Evolutionary conservation across 768 basidiomycete species (phyloP), one percentile per base, ranked within the genome.

Genomic region (Phaeotremella fagi): DNA sequence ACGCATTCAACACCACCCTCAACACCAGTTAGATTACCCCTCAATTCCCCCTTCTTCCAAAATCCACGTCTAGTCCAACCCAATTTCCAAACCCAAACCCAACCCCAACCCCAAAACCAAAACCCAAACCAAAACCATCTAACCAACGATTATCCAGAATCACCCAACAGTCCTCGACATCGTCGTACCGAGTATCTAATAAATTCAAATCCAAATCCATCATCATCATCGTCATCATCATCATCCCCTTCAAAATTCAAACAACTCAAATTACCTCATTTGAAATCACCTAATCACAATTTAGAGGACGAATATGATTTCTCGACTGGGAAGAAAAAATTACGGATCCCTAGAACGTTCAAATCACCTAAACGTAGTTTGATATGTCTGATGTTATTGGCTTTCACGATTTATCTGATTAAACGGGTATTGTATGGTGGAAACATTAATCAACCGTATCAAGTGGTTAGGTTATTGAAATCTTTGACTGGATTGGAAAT

Each of bases 131-230:
- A n/a, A n/a, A 22, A 23, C 27, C 0, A 28, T 15, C 16, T 25
- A 20, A 47, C 22, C 9, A 42, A 49, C 11, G 51, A 59, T 25
- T 59, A 59, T 36, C 57, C 57, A 2, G 57, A 59, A 50, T 59
- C 57, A n/a, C 57, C 57, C 6, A 59, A 52, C 45, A 46, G 52
- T 43, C 28, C 26, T 26, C 50, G 50, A 24, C 48, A 29, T 15
- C 27, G 16, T 33, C 31, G 31, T 33, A 16, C 31, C 9, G 31
- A 33, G 16, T 33, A 33, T 33, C 16, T 33, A 7, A 7, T n/a
- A n/a, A n/a, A n/a, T n/a, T n/a, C n/a, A n/a, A n/a, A n/a, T n/a
- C n/a, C n/a, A n/a, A n/a, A n/a, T n/a, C n/a, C n/a, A n/a, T n/a
- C n/a, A n/a, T n/a, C n/a, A n/a, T n/a, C n/a, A n/a, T 22, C 24